Base-by-base conservation (phyloP, 2,329 filamentous ascomycete species). In the Fusarium neocosmosporiellum region DNA sequence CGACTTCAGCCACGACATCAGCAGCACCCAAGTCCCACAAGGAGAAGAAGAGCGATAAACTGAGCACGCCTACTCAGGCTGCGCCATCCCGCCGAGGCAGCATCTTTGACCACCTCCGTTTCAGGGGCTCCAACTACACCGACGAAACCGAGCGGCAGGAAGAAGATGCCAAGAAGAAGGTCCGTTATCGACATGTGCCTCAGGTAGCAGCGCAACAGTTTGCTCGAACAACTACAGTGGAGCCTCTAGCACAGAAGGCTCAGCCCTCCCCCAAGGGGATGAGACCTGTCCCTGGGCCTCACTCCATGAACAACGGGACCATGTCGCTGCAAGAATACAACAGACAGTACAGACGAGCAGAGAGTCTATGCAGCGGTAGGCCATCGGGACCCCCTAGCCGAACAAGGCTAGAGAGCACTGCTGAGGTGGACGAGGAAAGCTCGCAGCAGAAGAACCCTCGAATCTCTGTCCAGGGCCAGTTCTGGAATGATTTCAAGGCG, bases 151-250 rank as follows among this genome's bases (percentile, higher is more conserved):
- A 36, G 70, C 70, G 54, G 67, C 65, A 77, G 54, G 71, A 74
- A 13, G 66, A 75, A 33, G 34, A 66, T 22, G 37, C 59, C 20
- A 59, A 64, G 20, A 69, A 69, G 43, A 70, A 59, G 31, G 65
- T 37, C 59, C 75, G 61, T 7, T 86, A 89, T 70, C 86, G 82
- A 37, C 86, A 90, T 72, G 79, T 89, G 3, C 89, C 89, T 16
- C 83, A 84, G 60, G 83, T 87, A 37, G 89, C 89, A 0, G 88
- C 88, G 1, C 77, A 84, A 14, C 88, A 90, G 65, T 91, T 90
- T 74, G 81, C 85, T 11, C 81, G 84, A 48, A 90, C 89, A 0
- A 86, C 88, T 0, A 88, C 87, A 2, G 81, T 84, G 18, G 84
- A 84, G 22, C 74, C 77, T 7, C 43, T 78, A 13, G 36, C 71